phyloP scores from a whole-genome alignment of 2,329 filamentous ascomycete genomes.

The Colletotrichum paranaense region DNA sequence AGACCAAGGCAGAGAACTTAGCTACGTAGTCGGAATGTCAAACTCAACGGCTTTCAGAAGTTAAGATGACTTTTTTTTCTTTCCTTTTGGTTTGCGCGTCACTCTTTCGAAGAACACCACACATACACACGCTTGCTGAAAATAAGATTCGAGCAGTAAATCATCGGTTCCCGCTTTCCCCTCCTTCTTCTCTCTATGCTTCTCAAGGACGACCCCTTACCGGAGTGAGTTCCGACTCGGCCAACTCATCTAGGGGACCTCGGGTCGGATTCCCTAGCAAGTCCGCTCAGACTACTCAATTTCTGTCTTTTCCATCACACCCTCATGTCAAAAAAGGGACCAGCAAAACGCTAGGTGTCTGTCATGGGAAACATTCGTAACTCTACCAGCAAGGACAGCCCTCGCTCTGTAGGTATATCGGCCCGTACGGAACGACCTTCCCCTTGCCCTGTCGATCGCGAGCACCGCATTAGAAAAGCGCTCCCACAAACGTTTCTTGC shows the following conservation, averaged over 20 bases:
- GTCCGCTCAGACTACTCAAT: background rate
- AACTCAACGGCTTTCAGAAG: background rate
- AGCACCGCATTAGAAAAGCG: background rate
- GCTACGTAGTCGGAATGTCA: background rate
- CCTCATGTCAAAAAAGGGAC: conserved; percentile 19
- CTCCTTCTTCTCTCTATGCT: background rate
- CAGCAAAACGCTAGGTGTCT: conserved; percentile 13
- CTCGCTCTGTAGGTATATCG: background rate
- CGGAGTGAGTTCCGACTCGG: background rate
- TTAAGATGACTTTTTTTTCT: background rate
- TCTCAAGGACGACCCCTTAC: background rate
- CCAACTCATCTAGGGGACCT: background rate
- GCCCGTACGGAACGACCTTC: background rate
- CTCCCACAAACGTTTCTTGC: background rate
- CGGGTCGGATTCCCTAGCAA: background rate
- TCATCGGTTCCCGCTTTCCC: background rate
- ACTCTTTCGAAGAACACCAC: background rate
- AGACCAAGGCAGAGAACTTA: no score
- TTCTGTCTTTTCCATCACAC: background rate
- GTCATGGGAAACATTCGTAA: background rate
- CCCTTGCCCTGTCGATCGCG: background rate
- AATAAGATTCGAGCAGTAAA: background rate
- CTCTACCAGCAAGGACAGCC: background rate
- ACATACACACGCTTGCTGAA: background rate
- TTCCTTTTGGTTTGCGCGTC: background rate